A percentile compares a stretch with the other conserved stretches of the same genome.
Conservation (phyloP, 2,329 filamentous ascomycete genomes). For the Fonsecaea erecta region DNA sequence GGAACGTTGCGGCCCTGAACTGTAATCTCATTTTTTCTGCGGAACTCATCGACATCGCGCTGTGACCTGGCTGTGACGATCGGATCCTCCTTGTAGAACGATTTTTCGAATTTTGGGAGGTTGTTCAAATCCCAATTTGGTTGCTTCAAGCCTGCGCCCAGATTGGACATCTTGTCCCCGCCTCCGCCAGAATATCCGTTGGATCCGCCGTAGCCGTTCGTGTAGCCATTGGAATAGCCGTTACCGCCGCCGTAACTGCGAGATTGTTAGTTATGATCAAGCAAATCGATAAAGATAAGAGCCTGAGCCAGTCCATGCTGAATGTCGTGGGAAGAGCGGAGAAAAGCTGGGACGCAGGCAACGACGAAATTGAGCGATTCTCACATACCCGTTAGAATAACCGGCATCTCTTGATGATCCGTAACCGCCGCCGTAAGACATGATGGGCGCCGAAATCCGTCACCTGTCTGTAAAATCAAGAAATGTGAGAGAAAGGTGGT, state of each 20-base stretch:
- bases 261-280: conserved; percentile 8
- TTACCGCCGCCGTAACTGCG: conserved; percentile 14
- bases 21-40: conserved; percentile 81
- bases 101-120: conserved; percentile 97
- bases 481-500: conserved; percentile 26
- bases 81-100: conserved; percentile 96
- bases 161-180: conserved; percentile 91
- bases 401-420: conserved; percentile 54
- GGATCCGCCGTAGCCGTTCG: conserved; percentile 56
- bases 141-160: conserved; percentile 83
- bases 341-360: neutral
- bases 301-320: neutral
- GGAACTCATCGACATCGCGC: conserved; percentile 85
- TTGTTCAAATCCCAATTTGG: conserved; percentile 82
- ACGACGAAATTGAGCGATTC: neutral
- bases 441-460: conserved; percentile 49
- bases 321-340: neutral
- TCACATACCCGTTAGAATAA: conserved; percentile 35
- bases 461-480: conserved; percentile 11
- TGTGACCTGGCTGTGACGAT: conserved; percentile 74
- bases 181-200: conserved; percentile 65
- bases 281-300: neutral
- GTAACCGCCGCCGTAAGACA: conserved; percentile 68
- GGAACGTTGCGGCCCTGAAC: conserved; percentile 80
- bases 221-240: conserved; percentile 47